Evolutionary conservation across 2,329 filamentous ascomycete genomes (phyloP).

Genomic region (Gnomoniopsis smithogilvyi): DNA sequence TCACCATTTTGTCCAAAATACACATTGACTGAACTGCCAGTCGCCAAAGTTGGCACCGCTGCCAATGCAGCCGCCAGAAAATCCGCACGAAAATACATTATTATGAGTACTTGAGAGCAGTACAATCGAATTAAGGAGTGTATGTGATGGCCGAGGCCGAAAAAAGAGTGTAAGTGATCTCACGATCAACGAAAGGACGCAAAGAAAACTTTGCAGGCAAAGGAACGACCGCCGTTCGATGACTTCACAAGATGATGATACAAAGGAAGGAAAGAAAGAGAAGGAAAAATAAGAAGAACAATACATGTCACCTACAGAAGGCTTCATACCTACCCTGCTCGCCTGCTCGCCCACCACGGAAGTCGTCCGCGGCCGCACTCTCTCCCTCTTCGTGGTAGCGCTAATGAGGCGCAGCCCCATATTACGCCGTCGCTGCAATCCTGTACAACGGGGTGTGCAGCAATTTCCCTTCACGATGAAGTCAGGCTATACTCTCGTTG

Average conservation of each 20-base stretch:
- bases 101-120: conserved; percentile 19
- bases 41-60: conserved; percentile 20
- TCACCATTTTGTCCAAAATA: conserved; percentile 28
- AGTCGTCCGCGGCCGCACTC: background rate
- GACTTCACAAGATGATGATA: conserved; percentile 21
- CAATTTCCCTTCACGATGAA: background rate
- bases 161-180: conserved; percentile 23
- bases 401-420: background rate
- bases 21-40: conserved; percentile 14
- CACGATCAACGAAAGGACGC: conserved; percentile 30
- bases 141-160: conserved; percentile 20
- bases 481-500: background rate
- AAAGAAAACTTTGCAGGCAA: conserved; percentile 30
- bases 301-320: conserved; percentile 8
- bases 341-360: background rate
- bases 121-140: conserved; percentile 20
- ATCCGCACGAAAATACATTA: conserved; percentile 18
- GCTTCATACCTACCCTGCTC: background rate
- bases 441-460: background rate
- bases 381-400: background rate
- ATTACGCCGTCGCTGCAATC: background rate
- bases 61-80: conserved; percentile 14
- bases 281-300: background rate
- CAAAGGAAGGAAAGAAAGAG: conserved; percentile 5
- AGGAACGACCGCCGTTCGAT: conserved; percentile 23